Conservation (phyloP, 2,329 filamentous ascomycete genomes). For the Akanthomyces lecanii region DNA sequence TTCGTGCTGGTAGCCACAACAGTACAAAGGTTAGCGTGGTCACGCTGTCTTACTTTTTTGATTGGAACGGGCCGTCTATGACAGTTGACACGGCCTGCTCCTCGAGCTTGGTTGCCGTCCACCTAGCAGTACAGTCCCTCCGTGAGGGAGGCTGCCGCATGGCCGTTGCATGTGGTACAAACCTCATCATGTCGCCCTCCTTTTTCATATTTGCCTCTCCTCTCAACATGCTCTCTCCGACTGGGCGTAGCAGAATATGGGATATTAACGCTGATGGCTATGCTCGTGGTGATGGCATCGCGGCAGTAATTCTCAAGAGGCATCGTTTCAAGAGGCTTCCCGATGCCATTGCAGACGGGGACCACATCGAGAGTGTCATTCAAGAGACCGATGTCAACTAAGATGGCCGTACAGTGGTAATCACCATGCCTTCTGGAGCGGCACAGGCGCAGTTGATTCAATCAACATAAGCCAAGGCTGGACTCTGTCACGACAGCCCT, state of each 20-base stretch:
- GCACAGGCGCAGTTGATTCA: not conserved
- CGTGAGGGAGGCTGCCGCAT: constrained; percentile 27
- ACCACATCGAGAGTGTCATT: constrained; percentile 26
- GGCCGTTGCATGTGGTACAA: constrained; percentile 24
- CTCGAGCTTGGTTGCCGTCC: no score
- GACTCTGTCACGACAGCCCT: constrained; percentile 22
- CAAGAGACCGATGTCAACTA: constrained; percentile 23
- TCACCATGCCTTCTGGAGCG: constrained; percentile 20
- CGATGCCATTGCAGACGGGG: constrained; percentile 34
- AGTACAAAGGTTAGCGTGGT: constrained; percentile 43
- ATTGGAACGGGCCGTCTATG: constrained; percentile 27
- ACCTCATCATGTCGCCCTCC: constrained; percentile 18
- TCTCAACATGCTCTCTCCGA: constrained; percentile 35
- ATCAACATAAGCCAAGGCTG: constrained; percentile 18
- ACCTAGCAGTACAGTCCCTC: constrained; percentile 27
- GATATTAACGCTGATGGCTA: constrained; percentile 45
- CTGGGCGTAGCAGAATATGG: constrained; percentile 34
- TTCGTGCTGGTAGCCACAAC: constrained; percentile 44
- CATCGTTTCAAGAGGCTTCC: no score
- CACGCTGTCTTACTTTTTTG: constrained; percentile 22
- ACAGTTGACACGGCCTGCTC: constrained; percentile 31
- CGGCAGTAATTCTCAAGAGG: constrained; percentile 34
- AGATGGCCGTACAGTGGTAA: constrained; percentile 22
- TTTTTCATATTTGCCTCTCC: constrained; percentile 16
- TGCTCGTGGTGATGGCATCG: constrained; percentile 48